A percentile compares a stretch with the other conserved stretches of the same genome.
Evolutionary conservation across 1,139 yeast species (phyloP).

Genomic region (Saccharomyces hybrid): DNA sequence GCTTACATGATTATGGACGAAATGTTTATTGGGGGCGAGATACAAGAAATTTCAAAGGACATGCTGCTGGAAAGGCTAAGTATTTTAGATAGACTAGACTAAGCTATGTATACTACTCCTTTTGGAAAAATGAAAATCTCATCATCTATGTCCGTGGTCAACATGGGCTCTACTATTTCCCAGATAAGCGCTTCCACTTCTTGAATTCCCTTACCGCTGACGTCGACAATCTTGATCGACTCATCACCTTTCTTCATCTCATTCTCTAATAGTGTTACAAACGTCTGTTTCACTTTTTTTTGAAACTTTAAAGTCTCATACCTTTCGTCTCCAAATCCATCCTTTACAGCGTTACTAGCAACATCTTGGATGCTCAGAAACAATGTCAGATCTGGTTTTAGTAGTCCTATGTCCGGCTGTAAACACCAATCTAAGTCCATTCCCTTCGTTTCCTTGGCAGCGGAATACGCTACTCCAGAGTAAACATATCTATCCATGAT

Average conservation of each 20-base stretch:
- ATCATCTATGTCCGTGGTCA: not conserved
- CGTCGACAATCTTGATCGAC: slow-evolving; percentile 45
- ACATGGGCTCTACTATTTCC: slow-evolving; percentile 5
- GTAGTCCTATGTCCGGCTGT: slow-evolving; percentile 75
- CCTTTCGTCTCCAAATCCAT: slow-evolving; percentile 87
- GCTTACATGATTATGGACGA: slow-evolving; percentile 67
- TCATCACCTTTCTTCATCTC: slow-evolving; percentile 16
- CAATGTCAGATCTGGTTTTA: slow-evolving; percentile 76
- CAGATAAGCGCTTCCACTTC: slow-evolving; percentile 37
- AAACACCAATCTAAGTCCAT: slow-evolving; percentile 67
- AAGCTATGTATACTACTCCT: not conserved
- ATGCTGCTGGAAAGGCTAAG: slow-evolving; percentile 48
- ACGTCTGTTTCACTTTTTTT: slow-evolving; percentile 52
- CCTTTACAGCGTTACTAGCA: slow-evolving; percentile 46
- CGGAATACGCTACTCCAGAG: slow-evolving; percentile 87
- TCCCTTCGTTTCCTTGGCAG: slow-evolving; percentile 56
- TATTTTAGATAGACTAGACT: slow-evolving; percentile 42
- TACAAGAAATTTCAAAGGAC: slow-evolving; percentile 62
- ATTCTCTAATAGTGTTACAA: slow-evolving; percentile 41
- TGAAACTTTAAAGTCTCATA: slow-evolving; percentile 78
- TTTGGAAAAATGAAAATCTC: slow-evolving; percentile 8
- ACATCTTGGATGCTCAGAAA: slow-evolving; percentile 58
- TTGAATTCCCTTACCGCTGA: slow-evolving; percentile 51
- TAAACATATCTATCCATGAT: slow-evolving; percentile 82
- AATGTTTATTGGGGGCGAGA: slow-evolving; percentile 69